A percentile compares a stretch with the other conserved stretches of the same genome.
Evolutionary conservation across 176 grass and related monocot genomes (phyloP).

Genomic region (Coix lacrymajobi): DNA sequence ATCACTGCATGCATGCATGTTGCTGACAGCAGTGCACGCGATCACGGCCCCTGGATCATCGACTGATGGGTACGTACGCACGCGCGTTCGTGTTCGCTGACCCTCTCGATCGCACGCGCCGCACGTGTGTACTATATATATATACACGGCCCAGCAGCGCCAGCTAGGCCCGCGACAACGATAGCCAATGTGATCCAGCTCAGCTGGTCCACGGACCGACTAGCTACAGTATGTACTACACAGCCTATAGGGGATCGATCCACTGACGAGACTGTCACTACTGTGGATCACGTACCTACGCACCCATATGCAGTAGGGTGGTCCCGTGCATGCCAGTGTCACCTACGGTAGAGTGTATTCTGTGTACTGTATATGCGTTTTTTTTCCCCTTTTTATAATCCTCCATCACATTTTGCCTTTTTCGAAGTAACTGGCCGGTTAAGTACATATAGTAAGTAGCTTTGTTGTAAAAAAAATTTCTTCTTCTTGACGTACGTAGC

Average conservation of each 20-base stretch:
- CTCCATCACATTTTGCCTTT: too few relatives aligned
- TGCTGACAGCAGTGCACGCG: not conserved
- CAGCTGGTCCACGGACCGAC: not conserved
- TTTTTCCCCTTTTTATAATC: too few relatives aligned
- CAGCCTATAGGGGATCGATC: too few relatives aligned
- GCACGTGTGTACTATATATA: conserved; percentile 4
- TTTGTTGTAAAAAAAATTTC: too few relatives aligned
- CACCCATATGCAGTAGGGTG: not conserved
- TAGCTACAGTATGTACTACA: too few relatives aligned
- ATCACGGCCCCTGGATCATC: not conserved
- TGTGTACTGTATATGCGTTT: too few relatives aligned
- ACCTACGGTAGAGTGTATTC: not conserved
- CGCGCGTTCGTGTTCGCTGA: not conserved
- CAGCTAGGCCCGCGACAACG: too few relatives aligned
- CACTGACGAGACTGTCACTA: not conserved
- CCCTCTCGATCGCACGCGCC: not conserved
- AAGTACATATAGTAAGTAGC: too few relatives aligned
- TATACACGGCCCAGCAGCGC: not conserved
- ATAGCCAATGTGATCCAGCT: not conserved
- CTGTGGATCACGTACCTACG: not conserved
- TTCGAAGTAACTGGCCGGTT: too few relatives aligned
- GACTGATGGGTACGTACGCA: not conserved
- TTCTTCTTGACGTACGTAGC: too few relatives aligned
- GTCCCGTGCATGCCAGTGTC: not conserved
- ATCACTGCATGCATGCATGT: too few relatives aligned